Conservation (phyloP, 805 yeast genomes). For the Vanderwaltozyma tropicalis region DNA sequence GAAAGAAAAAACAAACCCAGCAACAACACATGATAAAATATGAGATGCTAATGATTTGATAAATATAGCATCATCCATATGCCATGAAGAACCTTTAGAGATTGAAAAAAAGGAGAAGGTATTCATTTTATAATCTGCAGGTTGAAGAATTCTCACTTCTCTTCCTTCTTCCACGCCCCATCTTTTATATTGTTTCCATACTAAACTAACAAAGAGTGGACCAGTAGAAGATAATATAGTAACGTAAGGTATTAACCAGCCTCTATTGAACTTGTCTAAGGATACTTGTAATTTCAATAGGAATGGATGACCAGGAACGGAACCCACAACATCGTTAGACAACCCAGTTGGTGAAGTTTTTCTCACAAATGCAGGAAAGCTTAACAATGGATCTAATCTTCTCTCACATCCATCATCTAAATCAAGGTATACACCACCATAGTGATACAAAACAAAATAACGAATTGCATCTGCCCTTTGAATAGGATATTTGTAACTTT, state of each 20-base stretch:
- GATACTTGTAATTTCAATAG: slow-evolving; percentile 59
- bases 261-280: slow-evolving; percentile 51
- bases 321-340: slow-evolving; percentile 88
- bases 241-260: slow-evolving; percentile 79
- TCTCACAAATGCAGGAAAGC: slow-evolving; percentile 77
- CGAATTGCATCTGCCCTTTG: slow-evolving; percentile 87
- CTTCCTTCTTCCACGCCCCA: slow-evolving; percentile 58
- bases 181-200: slow-evolving; percentile 81
- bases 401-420: slow-evolving; percentile 82
- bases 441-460: slow-evolving; percentile 72
- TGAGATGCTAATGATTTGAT: slow-evolving; percentile 67
- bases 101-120: slow-evolving; percentile 59
- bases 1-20: slow-evolving; percentile 54
- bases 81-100: slow-evolving; percentile 87
- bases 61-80: slow-evolving; percentile 73
- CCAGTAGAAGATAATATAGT: slow-evolving; percentile 93
- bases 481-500: slow-evolving; percentile 67
- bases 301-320: slow-evolving; percentile 80
- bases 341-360: slow-evolving; percentile 86
- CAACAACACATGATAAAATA: slow-evolving; percentile 57
- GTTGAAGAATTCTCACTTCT: slow-evolving; percentile 57
- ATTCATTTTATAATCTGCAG: slow-evolving; percentile 58
- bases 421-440: slow-evolving; percentile 86
- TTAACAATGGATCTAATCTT: slow-evolving; percentile 66
- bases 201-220: slow-evolving; percentile 73